These are phyloP conservation scores for Thinopyrum elongatum DNA, from an alignment of 176 grass and related monocot genomes.

Conservation along the genomic window DNA sequence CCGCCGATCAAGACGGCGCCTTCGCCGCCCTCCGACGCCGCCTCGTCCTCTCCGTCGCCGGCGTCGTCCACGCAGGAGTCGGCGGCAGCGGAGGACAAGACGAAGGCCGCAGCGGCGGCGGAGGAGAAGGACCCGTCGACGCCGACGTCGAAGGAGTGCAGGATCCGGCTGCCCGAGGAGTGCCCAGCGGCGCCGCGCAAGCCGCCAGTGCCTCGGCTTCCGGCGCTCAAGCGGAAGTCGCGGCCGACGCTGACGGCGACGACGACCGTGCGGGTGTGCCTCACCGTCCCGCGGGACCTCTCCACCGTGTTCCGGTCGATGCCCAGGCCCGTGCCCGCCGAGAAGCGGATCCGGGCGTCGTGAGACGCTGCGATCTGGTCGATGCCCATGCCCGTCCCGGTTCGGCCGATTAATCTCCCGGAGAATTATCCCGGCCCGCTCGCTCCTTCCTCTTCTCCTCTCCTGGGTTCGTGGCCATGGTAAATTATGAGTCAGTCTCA, in stretches of 20 bases:
- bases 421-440: conserved; percentile 36
- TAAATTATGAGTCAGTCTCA: conserved; percentile 31
- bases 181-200: conserved; percentile 67
- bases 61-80: neutral
- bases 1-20: conserved; percentile 43
- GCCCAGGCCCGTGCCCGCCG: conserved; percentile 37
- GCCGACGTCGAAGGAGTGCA: conserved; percentile 59
- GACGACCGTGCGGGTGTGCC: conserved; percentile 16
- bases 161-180: conserved; percentile 27
- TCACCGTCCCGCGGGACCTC: conserved; percentile 54
- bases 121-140: conserved; percentile 38
- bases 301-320: conserved; percentile 53
- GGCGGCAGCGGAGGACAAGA: neutral
- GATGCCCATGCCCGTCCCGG: neutral
- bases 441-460: neutral
- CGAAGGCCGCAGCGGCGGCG: neutral
- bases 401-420: conserved; percentile 21
- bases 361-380: conserved; percentile 19
- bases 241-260: neutral
- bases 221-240: conserved; percentile 35
- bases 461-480: conserved; percentile 28
- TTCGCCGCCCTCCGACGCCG: neutral
- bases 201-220: conserved; percentile 30
- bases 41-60: conserved; percentile 1
- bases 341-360: conserved; percentile 71